These are phyloP conservation scores for Paecilomyces sp. DNA, from an alignment of 2,329 filamentous ascomycete species.

Conservation along the genomic window DNA sequence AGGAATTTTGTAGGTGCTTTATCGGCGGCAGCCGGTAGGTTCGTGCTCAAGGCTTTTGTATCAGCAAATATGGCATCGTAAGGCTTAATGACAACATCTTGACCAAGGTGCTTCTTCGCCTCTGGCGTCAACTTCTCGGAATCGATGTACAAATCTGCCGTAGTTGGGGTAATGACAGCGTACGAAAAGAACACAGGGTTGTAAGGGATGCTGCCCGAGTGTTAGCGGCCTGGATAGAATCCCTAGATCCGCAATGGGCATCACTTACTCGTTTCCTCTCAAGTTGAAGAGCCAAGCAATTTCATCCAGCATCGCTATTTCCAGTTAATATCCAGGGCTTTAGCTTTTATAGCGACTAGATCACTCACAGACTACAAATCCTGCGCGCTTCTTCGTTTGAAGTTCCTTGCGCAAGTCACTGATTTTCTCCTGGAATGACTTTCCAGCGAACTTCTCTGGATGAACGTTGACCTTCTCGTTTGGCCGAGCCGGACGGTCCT, in stretches of 20 bases:
- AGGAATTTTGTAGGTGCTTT: slow-evolving; percentile 59
- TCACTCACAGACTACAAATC: slow-evolving; percentile 67
- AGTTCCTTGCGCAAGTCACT: slow-evolving; percentile 83
- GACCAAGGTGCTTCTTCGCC: slow-evolving; percentile 61
- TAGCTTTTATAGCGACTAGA: not conserved
- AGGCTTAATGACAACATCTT: slow-evolving; percentile 66
- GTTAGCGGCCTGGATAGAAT: slow-evolving; percentile 5
- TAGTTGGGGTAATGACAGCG: slow-evolving; percentile 70
- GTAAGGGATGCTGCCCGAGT: slow-evolving; percentile 64
- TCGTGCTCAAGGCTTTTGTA: slow-evolving; percentile 55
- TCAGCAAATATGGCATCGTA: slow-evolving; percentile 79
- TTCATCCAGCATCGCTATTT: slow-evolving; percentile 76
- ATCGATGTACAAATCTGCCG: slow-evolving; percentile 78
- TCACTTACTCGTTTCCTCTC: slow-evolving; percentile 69
- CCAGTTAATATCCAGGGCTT: not conserved
- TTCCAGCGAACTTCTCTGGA: slow-evolving; percentile 68
- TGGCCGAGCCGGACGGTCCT: slow-evolving; percentile 64
- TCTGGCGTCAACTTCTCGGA: slow-evolving; percentile 65
- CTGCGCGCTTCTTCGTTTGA: slow-evolving; percentile 78
- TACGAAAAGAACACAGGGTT: slow-evolving; percentile 99
- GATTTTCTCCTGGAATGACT: slow-evolving; percentile 74
- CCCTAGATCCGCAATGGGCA: not conserved
- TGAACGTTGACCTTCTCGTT: slow-evolving; percentile 69
- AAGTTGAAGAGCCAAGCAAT: slow-evolving; percentile 98
- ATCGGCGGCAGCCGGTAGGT: slow-evolving; percentile 21